Evolutionary conservation across 257 asterid species (phyloP).

Genomic region (Solanum peruvianum): DNA sequence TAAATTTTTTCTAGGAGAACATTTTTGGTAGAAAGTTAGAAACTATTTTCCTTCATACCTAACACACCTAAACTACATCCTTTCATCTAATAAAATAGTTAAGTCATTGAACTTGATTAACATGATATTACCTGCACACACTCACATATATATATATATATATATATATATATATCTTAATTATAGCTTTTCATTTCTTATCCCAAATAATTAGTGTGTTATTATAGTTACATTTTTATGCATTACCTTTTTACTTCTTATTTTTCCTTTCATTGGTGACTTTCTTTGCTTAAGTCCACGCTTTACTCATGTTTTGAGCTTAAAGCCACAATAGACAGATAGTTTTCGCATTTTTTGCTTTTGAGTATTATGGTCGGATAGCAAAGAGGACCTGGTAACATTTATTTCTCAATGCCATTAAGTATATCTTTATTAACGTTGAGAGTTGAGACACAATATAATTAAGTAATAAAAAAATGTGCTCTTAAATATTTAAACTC

Average conservation of each 20-base stretch:
- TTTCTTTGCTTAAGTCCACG: background rate
- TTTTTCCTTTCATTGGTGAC: background rate
- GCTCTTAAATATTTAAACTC: background rate
- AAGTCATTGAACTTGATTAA: background rate
- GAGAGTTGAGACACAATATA: background rate
- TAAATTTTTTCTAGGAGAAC: background rate
- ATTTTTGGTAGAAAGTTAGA: no score
- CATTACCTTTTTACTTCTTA: background rate
- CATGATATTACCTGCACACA: background rate
- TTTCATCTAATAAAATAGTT: background rate
- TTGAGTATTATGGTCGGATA: background rate
- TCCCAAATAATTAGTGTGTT: background rate
- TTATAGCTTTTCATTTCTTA: background rate
- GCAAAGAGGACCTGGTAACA: background rate
- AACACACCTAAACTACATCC: background rate
- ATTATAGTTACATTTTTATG: background rate
- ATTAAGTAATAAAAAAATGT: background rate
- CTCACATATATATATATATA: background rate
- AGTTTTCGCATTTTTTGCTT: background rate
- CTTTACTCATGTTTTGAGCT: background rate
- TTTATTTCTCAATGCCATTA: background rate
- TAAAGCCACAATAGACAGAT: background rate
- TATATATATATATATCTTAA: background rate
- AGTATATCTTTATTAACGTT: background rate
- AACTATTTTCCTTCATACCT: background rate